Evolutionary conservation across 768 basidiomycete species (phyloP), one percentile per base, ranked within the genome.

Genomic region (Pholiota microspora): DNA sequence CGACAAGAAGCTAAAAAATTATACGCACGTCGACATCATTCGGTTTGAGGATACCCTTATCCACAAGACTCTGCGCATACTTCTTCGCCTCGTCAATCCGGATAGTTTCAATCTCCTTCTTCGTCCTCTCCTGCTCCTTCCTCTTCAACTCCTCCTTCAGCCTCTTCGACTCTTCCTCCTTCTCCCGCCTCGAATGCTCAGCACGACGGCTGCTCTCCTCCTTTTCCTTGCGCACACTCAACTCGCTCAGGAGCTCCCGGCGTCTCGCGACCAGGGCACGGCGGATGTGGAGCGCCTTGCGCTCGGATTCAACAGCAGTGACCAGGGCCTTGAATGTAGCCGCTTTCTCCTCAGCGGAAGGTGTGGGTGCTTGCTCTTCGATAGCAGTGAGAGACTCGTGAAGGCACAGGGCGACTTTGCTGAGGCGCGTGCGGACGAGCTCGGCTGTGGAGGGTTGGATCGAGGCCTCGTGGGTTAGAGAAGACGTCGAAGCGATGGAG

Each of bases 191-290:
- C 1, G 67, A 75, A 28, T 79, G 64, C 69, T 94, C 93, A 0
- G 91, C 91, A 25, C 88, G 81, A 32, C 87, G 77, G 44, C 85
- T 85, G 0, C 87, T 85, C 62, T 94, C 92, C 67, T 94, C 94
- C 68, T 91, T 92, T 74, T 93, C 92, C 69, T 92, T 89, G 57
- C 92, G 81, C 40, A 86, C 86, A 31, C 82, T 81, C 49, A 96
- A 79, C 74, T 98, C 94, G 51, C 85, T 86, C 47, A 92, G 76
- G 28, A 96, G 74, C 71, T 95, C 92, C 21, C 91, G 79, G 28
- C 94, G 78, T n/a, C 93, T 82, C 2, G 89, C 89, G 7, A 94
- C 86, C 47, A 97, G 76, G 0, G 90, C 84, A n/a, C 89, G 79
- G 31, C 90, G 82, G 21, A 94, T 69, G 36, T 85, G 81, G 50